Percentiles rank a stretch among this genome's conserved stretches.
Evolutionary conservation across 2,329 filamentous ascomycete species (phyloP).

Genomic region (Chrysoporthe puriensis): DNA sequence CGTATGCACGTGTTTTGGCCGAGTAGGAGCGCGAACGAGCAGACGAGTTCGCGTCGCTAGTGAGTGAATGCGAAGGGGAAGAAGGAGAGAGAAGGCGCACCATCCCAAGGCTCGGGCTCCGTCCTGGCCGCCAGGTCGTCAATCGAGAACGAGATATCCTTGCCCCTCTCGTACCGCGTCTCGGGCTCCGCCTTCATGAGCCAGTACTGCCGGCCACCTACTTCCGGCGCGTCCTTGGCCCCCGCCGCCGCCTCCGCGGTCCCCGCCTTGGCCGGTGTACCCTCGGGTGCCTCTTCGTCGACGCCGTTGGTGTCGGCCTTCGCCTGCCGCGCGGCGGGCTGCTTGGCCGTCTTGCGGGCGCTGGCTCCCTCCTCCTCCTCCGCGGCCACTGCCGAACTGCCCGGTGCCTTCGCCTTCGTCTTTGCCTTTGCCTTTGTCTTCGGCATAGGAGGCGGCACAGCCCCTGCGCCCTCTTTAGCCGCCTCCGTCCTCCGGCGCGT

Average conservation of each 20-base stretch:
- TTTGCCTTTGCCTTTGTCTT: not conserved
- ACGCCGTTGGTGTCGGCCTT: not conserved
- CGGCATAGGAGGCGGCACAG: not conserved
- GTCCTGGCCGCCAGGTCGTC: conserved; percentile 78
- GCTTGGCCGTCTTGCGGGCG: not conserved
- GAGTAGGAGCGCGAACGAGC: not conserved
- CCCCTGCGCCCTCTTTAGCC: not conserved
- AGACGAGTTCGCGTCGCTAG: not conserved
- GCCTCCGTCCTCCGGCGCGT: conserved; percentile 24
- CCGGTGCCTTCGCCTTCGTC: not conserved
- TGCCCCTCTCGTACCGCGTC: conserved; percentile 80
- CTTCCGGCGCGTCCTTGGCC: conserved; percentile 5
- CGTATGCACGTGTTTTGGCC: conserved; percentile 47
- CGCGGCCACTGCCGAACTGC: not conserved
- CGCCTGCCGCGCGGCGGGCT: not conserved
- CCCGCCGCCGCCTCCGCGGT: not conserved
- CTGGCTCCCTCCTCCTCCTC: not conserved
- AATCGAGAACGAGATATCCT: conserved; percentile 92
- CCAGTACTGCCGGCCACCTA: conserved; percentile 60
- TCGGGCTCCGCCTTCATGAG: conserved; percentile 89
- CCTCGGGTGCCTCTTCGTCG: not conserved
- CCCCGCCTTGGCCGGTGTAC: not conserved
- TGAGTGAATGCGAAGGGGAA: not conserved
- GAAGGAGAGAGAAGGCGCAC: conserved; percentile 51
- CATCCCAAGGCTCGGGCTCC: conserved; percentile 89